A percentile compares a stretch with the other conserved stretches of the same genome.
Evolutionary conservation across 768 basidiomycete genomes (phyloP).

Genomic region (Leccinum aurantiacum): DNA sequence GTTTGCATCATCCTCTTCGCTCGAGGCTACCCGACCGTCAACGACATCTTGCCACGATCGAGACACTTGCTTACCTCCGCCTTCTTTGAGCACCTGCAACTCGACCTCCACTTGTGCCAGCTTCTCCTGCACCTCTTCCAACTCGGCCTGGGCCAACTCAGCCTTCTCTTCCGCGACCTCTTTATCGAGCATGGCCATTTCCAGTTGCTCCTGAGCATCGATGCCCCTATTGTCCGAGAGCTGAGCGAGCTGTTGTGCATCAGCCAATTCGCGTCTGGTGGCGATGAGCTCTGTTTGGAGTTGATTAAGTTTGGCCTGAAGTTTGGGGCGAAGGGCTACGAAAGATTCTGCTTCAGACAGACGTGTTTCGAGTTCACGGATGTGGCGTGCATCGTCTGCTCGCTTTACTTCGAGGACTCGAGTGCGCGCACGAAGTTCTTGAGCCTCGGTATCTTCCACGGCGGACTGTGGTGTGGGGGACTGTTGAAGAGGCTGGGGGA

Average conservation of each 20-base stretch:
- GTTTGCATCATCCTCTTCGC: conserved; percentile 32
- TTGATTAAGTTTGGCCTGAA: conserved; percentile 82
- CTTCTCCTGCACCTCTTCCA: conserved; percentile 78
- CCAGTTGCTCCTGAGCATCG: conserved; percentile 86
- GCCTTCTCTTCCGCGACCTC: conserved; percentile 95
- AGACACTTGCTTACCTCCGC: conserved; percentile 28
- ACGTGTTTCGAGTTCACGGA: conserved; percentile 84
- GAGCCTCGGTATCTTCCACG: conserved; percentile 59
- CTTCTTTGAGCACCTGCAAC: conserved; percentile 72
- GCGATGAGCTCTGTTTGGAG: conserved; percentile 79
- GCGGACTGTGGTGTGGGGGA: conserved; percentile 25
- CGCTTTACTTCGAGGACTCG: conserved; percentile 86
- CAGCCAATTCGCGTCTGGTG: conserved; percentile 73
- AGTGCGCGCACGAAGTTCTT: conserved; percentile 81
- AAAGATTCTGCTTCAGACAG: conserved; percentile 83
- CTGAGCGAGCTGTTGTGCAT: conserved; percentile 71
- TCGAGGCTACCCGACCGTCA: conserved; percentile 20
- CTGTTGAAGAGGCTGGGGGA: conserved; percentile 21
- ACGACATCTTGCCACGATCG: background rate
- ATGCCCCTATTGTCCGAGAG: conserved; percentile 67
- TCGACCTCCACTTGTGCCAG: conserved; percentile 82
- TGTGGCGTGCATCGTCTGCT: conserved; percentile 78
- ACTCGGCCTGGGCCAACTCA: conserved; percentile 73
- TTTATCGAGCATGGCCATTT: conserved; percentile 94
- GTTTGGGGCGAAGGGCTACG: conserved; percentile 81